These are phyloP conservation scores for Penicillium odoratum DNA, from an alignment of 495 filamentous ascomycete species.

Conservation along the genomic window DNA sequence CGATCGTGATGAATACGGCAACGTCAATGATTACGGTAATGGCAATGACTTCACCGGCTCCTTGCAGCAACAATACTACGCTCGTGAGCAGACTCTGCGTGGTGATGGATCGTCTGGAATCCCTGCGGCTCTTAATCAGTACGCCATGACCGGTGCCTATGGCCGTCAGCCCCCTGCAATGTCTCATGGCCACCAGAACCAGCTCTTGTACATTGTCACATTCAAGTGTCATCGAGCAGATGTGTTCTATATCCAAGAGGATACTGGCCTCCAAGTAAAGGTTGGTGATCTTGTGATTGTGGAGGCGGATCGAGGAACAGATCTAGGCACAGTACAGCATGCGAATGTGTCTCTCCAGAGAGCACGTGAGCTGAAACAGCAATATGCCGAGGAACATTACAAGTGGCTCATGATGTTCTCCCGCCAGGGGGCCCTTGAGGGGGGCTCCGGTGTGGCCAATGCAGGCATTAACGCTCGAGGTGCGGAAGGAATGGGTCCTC, in stretches of 20 bases:
- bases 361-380: constrained; percentile 84
- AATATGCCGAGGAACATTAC: constrained; percentile 90
- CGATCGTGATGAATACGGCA: constrained; percentile 42
- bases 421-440: constrained; percentile 62
- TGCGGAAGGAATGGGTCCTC: constrained; percentile 73
- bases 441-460: constrained; percentile 49
- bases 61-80: constrained; percentile 44
- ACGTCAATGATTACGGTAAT: constrained; percentile 41
- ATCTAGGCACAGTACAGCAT: constrained; percentile 88
- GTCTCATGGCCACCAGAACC: constrained; percentile 72
- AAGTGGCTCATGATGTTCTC: constrained; percentile 98
- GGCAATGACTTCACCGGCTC: constrained; percentile 29
- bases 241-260: constrained; percentile 95
- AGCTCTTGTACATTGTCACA: constrained; percentile 86
- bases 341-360: constrained; percentile 80
- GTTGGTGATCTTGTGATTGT: constrained; percentile 93
- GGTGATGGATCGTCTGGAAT: constrained; percentile 40
- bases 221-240: constrained; percentile 95
- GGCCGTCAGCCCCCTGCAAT: constrained; percentile 59
- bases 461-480: constrained; percentile 54
- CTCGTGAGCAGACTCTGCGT: constrained; percentile 45
- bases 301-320: constrained; percentile 93
- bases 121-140: constrained; percentile 53
- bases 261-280: constrained; percentile 86
- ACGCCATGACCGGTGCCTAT: constrained; percentile 49